A percentile compares a stretch with the other conserved stretches of the same genome.
Evolutionary conservation across 495 filamentous ascomycete species (phyloP).

Genomic region (Podospora didyma): DNA sequence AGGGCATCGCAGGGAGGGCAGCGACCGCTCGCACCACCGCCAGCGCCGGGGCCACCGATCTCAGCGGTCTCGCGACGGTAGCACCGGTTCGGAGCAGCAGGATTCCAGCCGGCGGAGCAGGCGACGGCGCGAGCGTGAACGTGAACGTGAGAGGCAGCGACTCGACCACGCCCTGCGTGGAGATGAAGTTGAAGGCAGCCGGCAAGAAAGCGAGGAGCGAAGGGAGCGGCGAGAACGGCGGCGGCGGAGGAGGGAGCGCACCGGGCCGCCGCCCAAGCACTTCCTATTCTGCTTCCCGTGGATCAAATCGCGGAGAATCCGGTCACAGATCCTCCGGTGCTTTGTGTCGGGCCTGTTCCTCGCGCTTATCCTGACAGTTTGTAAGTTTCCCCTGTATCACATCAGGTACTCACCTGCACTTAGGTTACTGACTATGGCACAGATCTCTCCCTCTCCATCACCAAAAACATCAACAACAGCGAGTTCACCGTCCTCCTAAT

Average conservation of each 20-base stretch:
- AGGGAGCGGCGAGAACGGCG: not conserved
- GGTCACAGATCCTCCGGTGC: conserved; percentile 54
- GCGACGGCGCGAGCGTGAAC: conserved; percentile 7
- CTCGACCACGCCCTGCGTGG: not conserved
- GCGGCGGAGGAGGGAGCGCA: not conserved
- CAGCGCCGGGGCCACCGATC: conserved; percentile 10
- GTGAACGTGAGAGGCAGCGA: conserved; percentile 7
- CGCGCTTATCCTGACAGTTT: conserved; percentile 51
- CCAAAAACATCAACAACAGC: conserved; percentile 49
- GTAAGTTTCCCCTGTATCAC: conserved; percentile 37
- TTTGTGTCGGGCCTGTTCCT: conserved; percentile 54
- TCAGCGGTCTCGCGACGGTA: conserved; percentile 2
- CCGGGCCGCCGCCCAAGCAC: conserved; percentile 27
- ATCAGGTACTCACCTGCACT: not conserved
- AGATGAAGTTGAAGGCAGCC: not conserved
- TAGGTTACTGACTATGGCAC: not conserved
- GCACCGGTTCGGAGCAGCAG: not conserved
- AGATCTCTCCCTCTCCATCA: conserved; percentile 65
- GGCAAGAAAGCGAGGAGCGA: not conserved
- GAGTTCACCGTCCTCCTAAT: conserved; percentile 74
- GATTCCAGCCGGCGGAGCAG: conserved; percentile 5
- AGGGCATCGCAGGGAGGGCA: conserved; percentile 18
- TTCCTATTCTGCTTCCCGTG: conserved; percentile 51
- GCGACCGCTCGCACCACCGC: conserved; percentile 12
- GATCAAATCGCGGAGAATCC: conserved; percentile 48